These are phyloP conservation scores for Pseudonitzschia multiseries DNA, from an alignment of 108 stramenopile species.

Conservation along the genomic window DNA sequence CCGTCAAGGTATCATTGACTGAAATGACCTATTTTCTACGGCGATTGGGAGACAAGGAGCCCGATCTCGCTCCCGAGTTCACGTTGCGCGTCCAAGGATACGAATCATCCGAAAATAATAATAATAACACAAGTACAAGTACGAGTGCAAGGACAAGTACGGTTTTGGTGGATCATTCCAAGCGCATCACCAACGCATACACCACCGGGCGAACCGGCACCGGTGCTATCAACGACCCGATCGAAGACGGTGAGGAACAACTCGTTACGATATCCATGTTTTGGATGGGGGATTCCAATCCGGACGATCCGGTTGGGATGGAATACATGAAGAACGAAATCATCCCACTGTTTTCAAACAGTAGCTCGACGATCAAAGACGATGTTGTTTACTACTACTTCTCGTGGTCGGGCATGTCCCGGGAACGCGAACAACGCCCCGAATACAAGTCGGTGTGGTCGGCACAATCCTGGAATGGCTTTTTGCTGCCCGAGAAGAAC, in stretches of 20 bases:
- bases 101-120: background rate
- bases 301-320: conserved; percentile 22
- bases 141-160: too few species aligned
- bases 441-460: conserved; percentile 20
- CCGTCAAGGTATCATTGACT: conserved; percentile 2
- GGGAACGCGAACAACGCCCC: conserved; percentile 22
- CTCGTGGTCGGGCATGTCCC: conserved; percentile 29
- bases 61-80: conserved; percentile 18
- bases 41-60: conserved; percentile 16
- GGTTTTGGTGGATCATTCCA: background rate
- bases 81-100: conserved; percentile 5
- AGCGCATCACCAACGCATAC: background rate
- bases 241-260: background rate
- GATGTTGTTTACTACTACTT: conserved; percentile 24
- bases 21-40: conserved; percentile 19
- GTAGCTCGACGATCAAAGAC: background rate
- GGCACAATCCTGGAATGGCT: conserved; percentile 35
- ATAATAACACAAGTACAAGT: too few species aligned
- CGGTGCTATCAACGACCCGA: background rate
- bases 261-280: conserved; percentile 18
- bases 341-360: conserved; percentile 13
- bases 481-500: conserved; percentile 27
- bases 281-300: conserved; percentile 36
- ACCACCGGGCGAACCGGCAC: background rate
- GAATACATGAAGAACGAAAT: conserved; percentile 21